phyloP scores from a whole-genome alignment of 805 yeast genomes.

The Teunomyces stri region DNA sequence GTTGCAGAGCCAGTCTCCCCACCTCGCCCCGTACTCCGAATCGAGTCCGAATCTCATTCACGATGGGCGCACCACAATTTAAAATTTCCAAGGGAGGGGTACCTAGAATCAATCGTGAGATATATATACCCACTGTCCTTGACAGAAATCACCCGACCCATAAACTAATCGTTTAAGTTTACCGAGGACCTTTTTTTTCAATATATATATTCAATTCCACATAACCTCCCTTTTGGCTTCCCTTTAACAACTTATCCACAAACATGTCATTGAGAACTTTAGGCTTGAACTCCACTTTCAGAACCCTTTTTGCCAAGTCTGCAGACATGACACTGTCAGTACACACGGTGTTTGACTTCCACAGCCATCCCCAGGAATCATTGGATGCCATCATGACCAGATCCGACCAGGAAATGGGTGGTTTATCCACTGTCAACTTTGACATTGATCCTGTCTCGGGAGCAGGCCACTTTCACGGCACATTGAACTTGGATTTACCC shows the following conservation, averaged over 20 bases:
- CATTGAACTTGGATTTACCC: slow-evolving; percentile 66
- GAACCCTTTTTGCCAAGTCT: slow-evolving; percentile 34
- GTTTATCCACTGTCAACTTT: slow-evolving; percentile 64
- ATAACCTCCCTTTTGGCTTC: too few relatives aligned
- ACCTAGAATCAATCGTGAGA: neutral
- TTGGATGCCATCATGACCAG: slow-evolving; percentile 54
- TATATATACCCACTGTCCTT: slow-evolving; percentile 1
- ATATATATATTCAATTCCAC: too few relatives aligned
- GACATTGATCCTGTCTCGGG: slow-evolving; percentile 35
- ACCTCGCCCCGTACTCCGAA: neutral
- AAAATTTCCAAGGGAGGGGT: slow-evolving; percentile 2
- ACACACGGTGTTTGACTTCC: slow-evolving; percentile 57
- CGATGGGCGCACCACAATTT: slow-evolving; percentile 3
- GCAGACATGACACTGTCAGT: slow-evolving; percentile 26
- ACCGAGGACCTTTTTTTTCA: neutral
- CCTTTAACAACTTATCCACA: neutral
- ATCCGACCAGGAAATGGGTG: slow-evolving; percentile 75
- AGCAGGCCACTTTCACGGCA: slow-evolving; percentile 48
- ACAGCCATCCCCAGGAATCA: slow-evolving; percentile 40
- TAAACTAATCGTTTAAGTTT: neutral
- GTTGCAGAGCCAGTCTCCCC: too few relatives aligned
- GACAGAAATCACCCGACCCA: neutral
- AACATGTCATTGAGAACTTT: slow-evolving; percentile 42
- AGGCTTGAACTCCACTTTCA: slow-evolving; percentile 36
- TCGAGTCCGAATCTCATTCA: slow-evolving; percentile 1